Conservation (phyloP, 805 yeast species). For the Nakazawaea ambrosiae region DNA sequence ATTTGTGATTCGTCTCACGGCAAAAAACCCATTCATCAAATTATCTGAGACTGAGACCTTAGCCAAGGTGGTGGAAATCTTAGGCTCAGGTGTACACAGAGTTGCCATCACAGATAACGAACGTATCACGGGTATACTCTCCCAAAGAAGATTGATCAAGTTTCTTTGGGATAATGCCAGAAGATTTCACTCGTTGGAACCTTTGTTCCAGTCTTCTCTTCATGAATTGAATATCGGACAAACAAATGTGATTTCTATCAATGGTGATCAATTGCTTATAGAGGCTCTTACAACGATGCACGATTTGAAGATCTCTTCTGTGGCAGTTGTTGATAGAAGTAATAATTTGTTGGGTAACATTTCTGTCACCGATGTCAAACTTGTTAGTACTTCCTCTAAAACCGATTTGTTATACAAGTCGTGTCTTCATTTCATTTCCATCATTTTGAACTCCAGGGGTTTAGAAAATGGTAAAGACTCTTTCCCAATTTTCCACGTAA, state of each 20-base stretch:
- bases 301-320: conserved; percentile 73
- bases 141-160: conserved; percentile 82
- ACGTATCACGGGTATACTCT: conserved; percentile 72
- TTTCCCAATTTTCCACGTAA: conserved; percentile 93
- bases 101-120: conserved; percentile 61
- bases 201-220: conserved; percentile 59
- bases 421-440: conserved; percentile 81
- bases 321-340: conserved; percentile 85
- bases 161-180: conserved; percentile 92
- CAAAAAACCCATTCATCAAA: conserved; percentile 83
- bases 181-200: conserved; percentile 74
- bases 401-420: conserved; percentile 75
- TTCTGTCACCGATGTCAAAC: conserved; percentile 88
- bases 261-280: conserved; percentile 80
- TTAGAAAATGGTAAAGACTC: conserved; percentile 93
- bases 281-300: conserved; percentile 88
- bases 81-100: conserved; percentile 95
- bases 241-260: conserved; percentile 66
- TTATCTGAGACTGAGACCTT: conserved; percentile 64
- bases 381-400: conserved; percentile 81
- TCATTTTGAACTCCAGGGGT: conserved; percentile 82
- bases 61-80: conserved; percentile 69
- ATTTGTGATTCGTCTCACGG: conserved; percentile 77
- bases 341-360: conserved; percentile 81
- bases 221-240: conserved; percentile 72